Base-by-base conservation (phyloP, 106 monocot species). In the Dendrobium nobile region DNA sequence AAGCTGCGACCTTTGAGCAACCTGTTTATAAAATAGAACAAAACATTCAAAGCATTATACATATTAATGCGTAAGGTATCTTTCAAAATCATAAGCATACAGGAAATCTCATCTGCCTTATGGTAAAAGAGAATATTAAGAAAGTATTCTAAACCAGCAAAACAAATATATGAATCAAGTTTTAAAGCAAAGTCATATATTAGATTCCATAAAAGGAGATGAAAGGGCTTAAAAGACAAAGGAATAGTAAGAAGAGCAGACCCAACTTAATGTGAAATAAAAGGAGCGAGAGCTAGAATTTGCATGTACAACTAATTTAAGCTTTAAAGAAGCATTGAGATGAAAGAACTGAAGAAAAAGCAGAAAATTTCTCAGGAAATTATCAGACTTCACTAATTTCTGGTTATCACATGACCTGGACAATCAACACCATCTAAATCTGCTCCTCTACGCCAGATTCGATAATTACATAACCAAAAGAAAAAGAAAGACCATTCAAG, bases 1-100 rank as follows among this genome's bases (percentile, higher is more conserved):
- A 96, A 93, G 77, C 90, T 96, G 41, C 96, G 96, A 59, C 96
- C 92, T 87, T 88, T 93, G 56, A 96, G 87, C 67, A 93, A 85
- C 83, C 96, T 96, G 82, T 13, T 15, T 31, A 68, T 61, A 31
- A 17, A 80, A 33, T 7, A 64, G 67, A 13, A 65, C 11, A 11
- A 58, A 51, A 15, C 43, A 17, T 22, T 47, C 0, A 45, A 22
- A 41, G 22, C 37, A 75, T 76, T 72, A 76, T 76, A 13, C 48
- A 47, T 48, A 26, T 76, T 48, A 76, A 76, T 76, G 76, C 48
- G 28, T 27, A 48, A 43, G 6, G 0, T 8, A 43, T 10, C 37
- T 16, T 70, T 70, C n/a, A 27, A 27, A 70, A 42, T 74, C 0
- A 44, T 73, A 73, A 4, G 20, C 42, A 20, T 42, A 7, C n/a